These are phyloP conservation scores for Candida corydali DNA, from an alignment of 805 yeast species.

Conservation along the genomic window DNA sequence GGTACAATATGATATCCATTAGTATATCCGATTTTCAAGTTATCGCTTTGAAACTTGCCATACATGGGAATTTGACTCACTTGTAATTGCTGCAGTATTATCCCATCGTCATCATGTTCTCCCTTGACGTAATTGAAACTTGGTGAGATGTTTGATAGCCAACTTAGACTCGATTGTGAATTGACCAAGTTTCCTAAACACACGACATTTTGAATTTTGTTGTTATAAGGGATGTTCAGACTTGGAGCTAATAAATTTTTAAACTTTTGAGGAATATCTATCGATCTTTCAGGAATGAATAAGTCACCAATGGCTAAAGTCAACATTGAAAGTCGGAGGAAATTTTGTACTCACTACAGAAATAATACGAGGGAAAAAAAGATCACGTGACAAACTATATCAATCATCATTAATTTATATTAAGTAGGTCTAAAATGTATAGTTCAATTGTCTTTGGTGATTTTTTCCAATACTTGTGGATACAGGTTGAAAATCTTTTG, in stretches of 20 bases:
- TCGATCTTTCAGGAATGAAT: conserved; percentile 82
- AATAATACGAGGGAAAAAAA: no score
- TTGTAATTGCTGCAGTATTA: conserved; percentile 28
- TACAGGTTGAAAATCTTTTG: conserved; percentile 61
- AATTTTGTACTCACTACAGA: no score
- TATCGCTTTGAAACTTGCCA: conserved; percentile 62
- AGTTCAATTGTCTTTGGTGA: conserved; percentile 29
- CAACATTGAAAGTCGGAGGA: conserved; percentile 24
- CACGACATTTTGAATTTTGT: conserved; percentile 79
- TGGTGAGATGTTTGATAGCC: conserved; percentile 64
- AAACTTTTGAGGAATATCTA: conserved; percentile 60
- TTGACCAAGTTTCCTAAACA: conserved; percentile 81
- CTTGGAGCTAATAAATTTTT: conserved; percentile 67
- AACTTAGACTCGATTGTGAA: conserved; percentile 58
- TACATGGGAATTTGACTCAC: conserved; percentile 49
- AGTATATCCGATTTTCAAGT: conserved; percentile 75
- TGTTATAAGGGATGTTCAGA: conserved; percentile 39
- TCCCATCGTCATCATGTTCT: conserved; percentile 59
- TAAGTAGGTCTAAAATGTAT: not conserved
- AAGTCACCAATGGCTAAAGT: conserved; percentile 82
- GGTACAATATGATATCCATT: conserved; percentile 86
- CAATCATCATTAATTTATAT: not conserved
- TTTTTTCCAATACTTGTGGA: conserved; percentile 63
- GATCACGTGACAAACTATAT: no score
- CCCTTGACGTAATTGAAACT: conserved; percentile 78